These are phyloP conservation scores for Trichoderma sp. DNA, from an alignment of 2,329 filamentous ascomycete genomes.

Conservation along the genomic window DNA sequence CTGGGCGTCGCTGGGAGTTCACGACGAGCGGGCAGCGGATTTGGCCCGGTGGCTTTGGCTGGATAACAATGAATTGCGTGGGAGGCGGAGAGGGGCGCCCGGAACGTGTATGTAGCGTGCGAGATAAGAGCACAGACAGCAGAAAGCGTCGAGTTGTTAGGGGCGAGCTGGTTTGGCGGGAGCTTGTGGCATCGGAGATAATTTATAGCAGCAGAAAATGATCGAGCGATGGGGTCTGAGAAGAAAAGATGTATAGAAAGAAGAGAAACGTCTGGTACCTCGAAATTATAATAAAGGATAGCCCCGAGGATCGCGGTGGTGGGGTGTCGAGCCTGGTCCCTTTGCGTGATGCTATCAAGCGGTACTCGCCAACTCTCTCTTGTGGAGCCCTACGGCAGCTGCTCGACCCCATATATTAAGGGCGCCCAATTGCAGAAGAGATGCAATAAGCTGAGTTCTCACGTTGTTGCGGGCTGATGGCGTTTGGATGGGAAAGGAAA, in stretches of 20 bases:
- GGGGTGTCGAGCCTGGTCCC: conserved; percentile 5
- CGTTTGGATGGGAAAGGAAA: neutral
- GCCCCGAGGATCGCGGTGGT: conserved; percentile 21
- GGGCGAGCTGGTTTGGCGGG: neutral
- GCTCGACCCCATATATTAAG: neutral
- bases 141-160: neutral
- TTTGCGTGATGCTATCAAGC: conserved; percentile 9
- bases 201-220: neutral
- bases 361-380: neutral
- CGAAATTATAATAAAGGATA: conserved; percentile 20
- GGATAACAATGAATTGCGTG: conserved; percentile 5
- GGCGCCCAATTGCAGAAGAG: neutral
- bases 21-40: conserved; percentile 9
- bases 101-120: neutral
- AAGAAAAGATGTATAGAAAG: conserved; percentile 3
- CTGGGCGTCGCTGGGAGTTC: neutral
- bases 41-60: conserved; percentile 21
- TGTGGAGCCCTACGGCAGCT: neutral
- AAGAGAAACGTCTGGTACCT: conserved; percentile 3
- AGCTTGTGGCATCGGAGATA: neutral
- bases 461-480: neutral
- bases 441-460: neutral
- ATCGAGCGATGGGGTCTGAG: neutral
- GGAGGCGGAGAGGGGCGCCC: conserved; percentile 16
- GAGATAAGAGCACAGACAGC: neutral